Base-by-base conservation (phyloP, 495 filamentous ascomycete species). In the Neurospora sp. region DNA sequence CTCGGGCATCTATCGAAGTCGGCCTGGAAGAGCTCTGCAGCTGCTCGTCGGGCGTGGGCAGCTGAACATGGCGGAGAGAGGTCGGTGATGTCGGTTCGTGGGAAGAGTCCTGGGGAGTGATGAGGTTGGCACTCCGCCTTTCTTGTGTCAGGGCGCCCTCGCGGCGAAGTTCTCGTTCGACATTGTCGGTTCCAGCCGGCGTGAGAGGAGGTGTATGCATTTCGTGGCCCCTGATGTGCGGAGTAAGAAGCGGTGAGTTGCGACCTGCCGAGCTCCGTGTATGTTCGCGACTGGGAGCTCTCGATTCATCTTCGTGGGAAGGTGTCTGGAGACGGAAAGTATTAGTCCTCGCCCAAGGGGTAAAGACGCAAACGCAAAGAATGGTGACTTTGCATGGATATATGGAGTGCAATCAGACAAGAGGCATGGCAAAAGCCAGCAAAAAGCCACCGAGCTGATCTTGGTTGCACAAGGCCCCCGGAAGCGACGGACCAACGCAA, bases 201-300 rank as follows among this genome's bases (percentile, higher is more conserved):
- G 95, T 97, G 16, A 98, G 88, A 31, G 93, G 94, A 74, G 96
- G 96, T 16, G 94, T 96, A 75, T 95, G 91, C 85, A 94, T 90
- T 69, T 90, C 86, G 69, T 90, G 86, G 35, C 84, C 81, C 71
- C 77, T 83, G 37, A 79, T 79, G 72, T 79, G 82, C n/a, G 84
- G 80, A 66, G 77, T 82, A 11, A 85, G 77, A 66, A 76, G 81
- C 35, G 85, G 85, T 71, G 85, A 86, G 59, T 78, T 79, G 71
- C 81, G 84, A 69, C 81, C 78, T 69, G 79, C 75, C 69, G 82
- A 83, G 59, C 75, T 81, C 70, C 76, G 78, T 31, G 81, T 82
- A 8, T 76, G 72, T 73, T 83, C 76, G 14, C 82, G 78, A 69
- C 80, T 82, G 11, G 80, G 72, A 71, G 78, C 79, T 54, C 77